Evolutionary conservation across 805 yeast species (phyloP).

Genomic region (Pichia nanzhaoensis): DNA sequence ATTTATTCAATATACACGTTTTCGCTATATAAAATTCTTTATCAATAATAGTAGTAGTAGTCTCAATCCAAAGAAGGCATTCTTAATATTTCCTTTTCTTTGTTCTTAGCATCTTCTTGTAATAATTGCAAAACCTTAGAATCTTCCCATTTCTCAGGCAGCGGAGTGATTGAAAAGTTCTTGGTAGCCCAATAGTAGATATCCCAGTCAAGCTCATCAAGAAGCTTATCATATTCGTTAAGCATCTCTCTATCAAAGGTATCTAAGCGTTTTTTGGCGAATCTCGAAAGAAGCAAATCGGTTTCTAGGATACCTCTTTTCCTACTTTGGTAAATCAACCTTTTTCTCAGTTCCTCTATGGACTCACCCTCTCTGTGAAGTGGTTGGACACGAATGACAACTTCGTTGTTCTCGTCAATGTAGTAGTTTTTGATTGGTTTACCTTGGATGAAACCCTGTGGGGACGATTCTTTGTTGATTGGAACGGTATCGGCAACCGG

Average conservation of each 20-base stretch:
- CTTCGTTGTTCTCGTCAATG: slow-evolving; percentile 33
- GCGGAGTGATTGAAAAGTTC: slow-evolving; percentile 71
- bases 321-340: slow-evolving; percentile 84
- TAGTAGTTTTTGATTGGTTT: slow-evolving; percentile 19
- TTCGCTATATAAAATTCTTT: not conserved
- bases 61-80: slow-evolving; percentile 64
- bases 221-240: slow-evolving; percentile 74
- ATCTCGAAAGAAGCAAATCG: slow-evolving; percentile 76
- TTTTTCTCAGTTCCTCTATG: slow-evolving; percentile 70
- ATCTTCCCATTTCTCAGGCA: slow-evolving; percentile 81
- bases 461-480: slow-evolving; percentile 9
- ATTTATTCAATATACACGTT: not conserved
- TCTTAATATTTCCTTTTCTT: slow-evolving; percentile 64
- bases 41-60: too few relatives aligned
- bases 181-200: slow-evolving; percentile 96
- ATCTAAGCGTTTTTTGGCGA: slow-evolving; percentile 69
- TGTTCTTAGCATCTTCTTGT: slow-evolving; percentile 69
- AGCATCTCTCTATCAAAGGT: slow-evolving; percentile 56
- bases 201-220: slow-evolving; percentile 98
- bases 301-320: slow-evolving; percentile 95
- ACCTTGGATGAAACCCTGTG: slow-evolving; percentile 18
- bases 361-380: slow-evolving; percentile 69
- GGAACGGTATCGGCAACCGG: slow-evolving; percentile 10
- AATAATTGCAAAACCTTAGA: slow-evolving; percentile 56
- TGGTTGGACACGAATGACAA: slow-evolving; percentile 69